A percentile compares a stretch with the other conserved stretches of the same genome.
phyloP scores from a whole-genome alignment of 176 grass and related monocot genomes.

The Raddia guianensis region DNA sequence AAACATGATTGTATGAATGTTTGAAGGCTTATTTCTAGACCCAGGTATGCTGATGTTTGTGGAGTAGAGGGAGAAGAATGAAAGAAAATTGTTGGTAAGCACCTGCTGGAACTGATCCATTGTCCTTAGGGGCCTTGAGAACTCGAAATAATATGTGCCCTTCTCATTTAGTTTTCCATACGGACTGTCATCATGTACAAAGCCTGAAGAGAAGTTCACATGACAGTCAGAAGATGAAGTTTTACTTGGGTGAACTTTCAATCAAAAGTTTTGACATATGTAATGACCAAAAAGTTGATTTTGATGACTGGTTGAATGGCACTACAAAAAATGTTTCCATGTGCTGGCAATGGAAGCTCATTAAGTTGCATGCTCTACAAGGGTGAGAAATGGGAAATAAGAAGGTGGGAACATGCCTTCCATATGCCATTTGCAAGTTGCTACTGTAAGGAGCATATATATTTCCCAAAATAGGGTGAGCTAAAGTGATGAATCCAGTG shows the following conservation, averaged over 20 bases:
- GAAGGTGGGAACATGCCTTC: slow-evolving; percentile 21
- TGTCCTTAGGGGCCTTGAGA: slow-evolving; percentile 90
- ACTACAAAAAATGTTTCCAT: slow-evolving; percentile 12
- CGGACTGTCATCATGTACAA: slow-evolving; percentile 82
- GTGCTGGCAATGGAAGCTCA: slow-evolving; percentile 11
- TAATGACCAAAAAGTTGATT: slow-evolving; percentile 3
- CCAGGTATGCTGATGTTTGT: slow-evolving; percentile 25
- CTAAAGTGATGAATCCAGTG: not conserved
- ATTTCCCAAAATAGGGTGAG: slow-evolving; percentile 1
- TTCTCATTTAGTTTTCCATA: slow-evolving; percentile 80
- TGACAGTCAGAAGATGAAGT: slow-evolving; percentile 27
- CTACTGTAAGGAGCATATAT: not conserved
- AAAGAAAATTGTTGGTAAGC: not conserved
- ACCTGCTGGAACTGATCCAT: slow-evolving; percentile 97
- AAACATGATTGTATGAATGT: slow-evolving; percentile 13
- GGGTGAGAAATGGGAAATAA: slow-evolving; percentile 7
- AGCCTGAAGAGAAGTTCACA: slow-evolving; percentile 56
- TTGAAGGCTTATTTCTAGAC: not conserved
- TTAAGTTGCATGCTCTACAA: slow-evolving; percentile 20
- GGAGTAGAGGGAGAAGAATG: slow-evolving; percentile 7
- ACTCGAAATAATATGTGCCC: slow-evolving; percentile 95
- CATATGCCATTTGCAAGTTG: slow-evolving; percentile 29
- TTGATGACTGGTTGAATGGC: not conserved
- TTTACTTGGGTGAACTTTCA: slow-evolving; percentile 22
- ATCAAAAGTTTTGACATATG: slow-evolving; percentile 20